Percentiles rank a stretch among this genome's conserved stretches.
Evolutionary conservation across 805 yeast species (phyloP).

Genomic region (Saturnispora ahearnii): DNA sequence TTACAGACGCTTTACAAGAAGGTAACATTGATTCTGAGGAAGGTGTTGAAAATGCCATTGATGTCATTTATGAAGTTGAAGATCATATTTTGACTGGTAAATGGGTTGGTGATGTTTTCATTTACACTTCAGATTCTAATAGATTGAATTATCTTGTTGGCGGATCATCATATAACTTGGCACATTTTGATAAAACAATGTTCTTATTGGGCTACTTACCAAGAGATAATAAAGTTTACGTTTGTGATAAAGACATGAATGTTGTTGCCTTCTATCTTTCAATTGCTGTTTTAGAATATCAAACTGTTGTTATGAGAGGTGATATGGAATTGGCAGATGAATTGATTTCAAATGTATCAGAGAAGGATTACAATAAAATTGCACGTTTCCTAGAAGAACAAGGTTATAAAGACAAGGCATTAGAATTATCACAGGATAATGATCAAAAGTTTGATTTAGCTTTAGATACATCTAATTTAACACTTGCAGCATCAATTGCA

Average conservation of each 20-base stretch:
- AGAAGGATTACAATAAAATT: constrained; percentile 62
- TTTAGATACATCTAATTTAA: constrained; percentile 60
- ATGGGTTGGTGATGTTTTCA: constrained; percentile 96
- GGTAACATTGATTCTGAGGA: constrained; percentile 66
- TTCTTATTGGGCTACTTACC: constrained; percentile 85
- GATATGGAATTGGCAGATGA: constrained; percentile 78
- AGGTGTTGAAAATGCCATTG: constrained; percentile 83
- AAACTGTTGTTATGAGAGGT: constrained; percentile 90
- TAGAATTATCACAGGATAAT: constrained; percentile 70
- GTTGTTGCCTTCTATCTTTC: constrained; percentile 76
- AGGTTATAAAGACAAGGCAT: constrained; percentile 77
- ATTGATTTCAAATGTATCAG: constrained; percentile 53
- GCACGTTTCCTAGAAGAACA: constrained; percentile 92
- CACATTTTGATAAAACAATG: constrained; percentile 84
- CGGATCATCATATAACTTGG: constrained; percentile 82
- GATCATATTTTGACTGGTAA: constrained; percentile 82
- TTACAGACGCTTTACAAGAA: constrained; percentile 49
- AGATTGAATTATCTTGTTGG: constrained; percentile 93
- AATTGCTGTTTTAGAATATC: constrained; percentile 84
- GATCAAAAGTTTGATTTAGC: constrained; percentile 93
- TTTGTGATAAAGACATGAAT: constrained; percentile 84
- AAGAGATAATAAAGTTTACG: constrained; percentile 80
- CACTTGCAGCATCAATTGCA: constrained; percentile 63
- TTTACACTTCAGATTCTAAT: constrained; percentile 79
- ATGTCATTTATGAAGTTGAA: constrained; percentile 69